Base-by-base conservation (phyloP, 805 yeast species). In the Ogataea trehaloabstinens region DNA sequence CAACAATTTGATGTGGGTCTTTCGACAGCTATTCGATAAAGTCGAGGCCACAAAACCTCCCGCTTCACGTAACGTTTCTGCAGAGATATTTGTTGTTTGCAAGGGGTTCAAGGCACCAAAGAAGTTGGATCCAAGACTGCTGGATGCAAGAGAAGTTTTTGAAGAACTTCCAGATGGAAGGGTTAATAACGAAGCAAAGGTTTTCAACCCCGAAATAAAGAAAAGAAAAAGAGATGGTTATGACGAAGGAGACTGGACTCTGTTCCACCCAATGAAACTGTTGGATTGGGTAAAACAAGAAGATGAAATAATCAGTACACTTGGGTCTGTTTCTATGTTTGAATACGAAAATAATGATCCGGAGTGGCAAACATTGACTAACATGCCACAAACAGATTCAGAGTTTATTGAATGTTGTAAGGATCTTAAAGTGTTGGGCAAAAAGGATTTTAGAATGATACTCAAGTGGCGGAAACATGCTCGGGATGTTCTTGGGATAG, bases 21-120 rank as follows among this genome's bases (percentile, higher is more conserved):
- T 93, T 68, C 89, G 88, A 57, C 99, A 93, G 64, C 71, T 93
- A 40, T 93, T 93, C 58, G 96, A 89, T 38, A 90, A 85, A 58
- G 98, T 93, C 38, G 98, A 93, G 64, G 99, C 99, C 15, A 93
- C 99, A 0, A 93, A 93, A 60, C 99, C 99, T 6, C 98, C 99
- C 6, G 90, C 98, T 6, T 89, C 97, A 27, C 90, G 99, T 81
- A 89, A 88, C 64, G 99, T 93, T 24, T 91, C 98, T 60, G 99
- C 99, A 2, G 99, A 93, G 72, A 93, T 93, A 56, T 93, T 93
- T 59, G 99, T 93, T 33, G 97, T 90, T 25, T 93, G 99, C 67
- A 82, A 82, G 61, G 95, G 95, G 10, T 93, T 85, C 70, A 91
- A 90, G 63, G 96, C 98, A 11, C 99, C 99, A 34, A 87, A 90